Base-by-base conservation (phyloP, 75 land plant species). In the Isoetes taiwanensis region DNA sequence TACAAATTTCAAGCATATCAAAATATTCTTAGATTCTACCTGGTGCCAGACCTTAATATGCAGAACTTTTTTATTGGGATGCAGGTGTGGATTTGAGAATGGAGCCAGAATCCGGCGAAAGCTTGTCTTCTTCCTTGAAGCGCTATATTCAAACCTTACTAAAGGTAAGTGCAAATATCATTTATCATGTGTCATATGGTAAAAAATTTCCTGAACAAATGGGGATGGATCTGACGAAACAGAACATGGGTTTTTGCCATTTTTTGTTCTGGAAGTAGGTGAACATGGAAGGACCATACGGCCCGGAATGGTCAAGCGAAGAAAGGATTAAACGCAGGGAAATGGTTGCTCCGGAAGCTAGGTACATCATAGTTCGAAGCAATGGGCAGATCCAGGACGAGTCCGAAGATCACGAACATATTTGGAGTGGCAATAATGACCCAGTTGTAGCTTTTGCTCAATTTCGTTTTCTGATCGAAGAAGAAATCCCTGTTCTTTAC, bases 281-380 rank as follows among this genome's bases (percentile, higher is more conserved):
- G n/a, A 93, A 93, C 39, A 93, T 93, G 98, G 90, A 87, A 62
- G 76, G 64, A 4, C 80, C 76, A 17, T 93, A 72, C 72, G 98
- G 98, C 42, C 54, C 71, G 37, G 83, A 93, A 57, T 93, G 98
- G 98, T 67, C 73, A 9, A 34, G 60, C 0, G 98, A 93, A 48
- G 95, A 84, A 73, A 93, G 81, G 74, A 63, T 81, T 27, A 93
- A 93, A 53, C 76, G 77, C 19, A 78, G 86, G 57, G 98, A 87
- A 66, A 93, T 93, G 96, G 81, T 84, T 58, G 60, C 83, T 41
- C 57, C 72, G 0, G 89, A 87, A 53, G 90, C 90, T 27, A 78
- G 81, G 3, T 93, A 93, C 59, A 76, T 93, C 41, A 68, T 93
- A 76, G 78, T 77, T 29, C 43, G 69, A 30, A 59, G 71, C 30